Percentiles rank a stretch among this genome's conserved stretches.
Evolutionary conservation across 2,329 filamentous ascomycete genomes (phyloP).

Genomic region (Claviceps fusiformis): DNA sequence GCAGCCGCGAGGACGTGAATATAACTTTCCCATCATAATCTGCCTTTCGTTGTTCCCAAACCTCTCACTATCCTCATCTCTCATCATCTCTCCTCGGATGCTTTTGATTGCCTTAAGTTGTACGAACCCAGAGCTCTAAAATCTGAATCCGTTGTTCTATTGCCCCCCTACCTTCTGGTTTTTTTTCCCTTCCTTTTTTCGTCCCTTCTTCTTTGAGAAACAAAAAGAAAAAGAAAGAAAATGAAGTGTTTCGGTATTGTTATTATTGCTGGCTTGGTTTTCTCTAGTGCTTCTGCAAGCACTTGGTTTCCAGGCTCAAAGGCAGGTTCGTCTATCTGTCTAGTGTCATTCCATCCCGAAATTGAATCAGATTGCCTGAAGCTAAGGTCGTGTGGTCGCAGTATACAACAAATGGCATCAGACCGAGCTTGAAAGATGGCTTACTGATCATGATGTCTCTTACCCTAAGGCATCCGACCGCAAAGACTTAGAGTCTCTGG

Average conservation of each 20-base stretch:
- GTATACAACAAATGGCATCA: conserved; percentile 99
- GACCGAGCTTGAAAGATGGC: conserved; percentile 93
- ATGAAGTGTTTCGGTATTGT: conserved; percentile 71
- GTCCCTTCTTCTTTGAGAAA: neutral
- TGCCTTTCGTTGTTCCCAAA: neutral
- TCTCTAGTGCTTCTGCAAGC: conserved; percentile 56
- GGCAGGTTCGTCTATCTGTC: conserved; percentile 46
- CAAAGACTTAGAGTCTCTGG: conserved; percentile 84
- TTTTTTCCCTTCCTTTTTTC: no score
- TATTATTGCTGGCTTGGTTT: conserved; percentile 58
- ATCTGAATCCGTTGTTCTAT: neutral
- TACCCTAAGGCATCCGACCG: conserved; percentile 85
- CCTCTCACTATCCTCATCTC: neutral
- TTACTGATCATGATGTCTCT: conserved; percentile 80
- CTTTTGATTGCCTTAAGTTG: no score
- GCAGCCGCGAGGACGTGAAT: neutral
- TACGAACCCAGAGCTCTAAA: neutral
- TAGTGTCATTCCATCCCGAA: no score
- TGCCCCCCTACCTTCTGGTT: no score
- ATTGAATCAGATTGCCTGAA: neutral
- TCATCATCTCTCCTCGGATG: neutral
- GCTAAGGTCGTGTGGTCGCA: conserved; percentile 21
- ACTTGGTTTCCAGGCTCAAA: conserved; percentile 68
- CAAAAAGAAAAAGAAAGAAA: conserved; percentile 13
- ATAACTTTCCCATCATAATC: neutral